Conservation (phyloP, 495 filamentous ascomycete genomes). For the Tuber brumale region DNA sequence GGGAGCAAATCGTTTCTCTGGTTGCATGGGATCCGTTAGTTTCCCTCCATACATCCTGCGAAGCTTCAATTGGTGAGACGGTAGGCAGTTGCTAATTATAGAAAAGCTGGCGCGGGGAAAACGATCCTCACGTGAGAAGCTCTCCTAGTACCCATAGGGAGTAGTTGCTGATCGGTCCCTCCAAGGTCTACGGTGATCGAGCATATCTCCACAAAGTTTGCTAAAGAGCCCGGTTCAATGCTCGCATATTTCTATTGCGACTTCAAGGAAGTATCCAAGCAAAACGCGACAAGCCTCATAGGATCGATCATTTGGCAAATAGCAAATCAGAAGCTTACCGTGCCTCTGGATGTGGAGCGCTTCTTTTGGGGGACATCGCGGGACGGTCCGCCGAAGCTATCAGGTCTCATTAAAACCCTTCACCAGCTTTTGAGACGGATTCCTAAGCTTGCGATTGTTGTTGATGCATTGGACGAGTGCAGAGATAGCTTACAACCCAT, state of each 20-base stretch:
- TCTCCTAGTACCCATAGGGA: background rate
- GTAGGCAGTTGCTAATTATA: slow-evolving; percentile 15
- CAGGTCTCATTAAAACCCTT: background rate
- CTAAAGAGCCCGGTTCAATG: slow-evolving; percentile 17
- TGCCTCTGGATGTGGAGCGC: background rate
- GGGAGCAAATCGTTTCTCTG: slow-evolving; percentile 11
- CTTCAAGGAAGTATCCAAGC: slow-evolving; percentile 37
- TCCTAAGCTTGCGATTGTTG: slow-evolving; percentile 12
- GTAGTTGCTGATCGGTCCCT: background rate
- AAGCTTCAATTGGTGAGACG: background rate
- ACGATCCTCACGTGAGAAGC: slow-evolving; percentile 39
- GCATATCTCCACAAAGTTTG: background rate
- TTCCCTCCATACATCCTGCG: background rate
- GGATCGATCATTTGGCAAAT: slow-evolving; percentile 35
- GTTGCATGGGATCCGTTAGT: slow-evolving; percentile 31
- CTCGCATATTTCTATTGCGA: slow-evolving; percentile 43
- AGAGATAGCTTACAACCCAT: background rate
- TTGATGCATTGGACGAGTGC: slow-evolving; percentile 26
- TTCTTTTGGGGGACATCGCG: background rate
- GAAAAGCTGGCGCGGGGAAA: slow-evolving; percentile 40
- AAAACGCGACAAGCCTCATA: slow-evolving; percentile 32
- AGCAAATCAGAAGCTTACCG: slow-evolving; percentile 6
- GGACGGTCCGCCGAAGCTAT: background rate
- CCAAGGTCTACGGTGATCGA: slow-evolving; percentile 17
- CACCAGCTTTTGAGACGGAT: background rate